Percentiles rank a stretch among this genome's conserved stretches.
Evolutionary conservation across 2,329 filamentous ascomycete species (phyloP).

Genomic region (Neobulgaria alba): DNA sequence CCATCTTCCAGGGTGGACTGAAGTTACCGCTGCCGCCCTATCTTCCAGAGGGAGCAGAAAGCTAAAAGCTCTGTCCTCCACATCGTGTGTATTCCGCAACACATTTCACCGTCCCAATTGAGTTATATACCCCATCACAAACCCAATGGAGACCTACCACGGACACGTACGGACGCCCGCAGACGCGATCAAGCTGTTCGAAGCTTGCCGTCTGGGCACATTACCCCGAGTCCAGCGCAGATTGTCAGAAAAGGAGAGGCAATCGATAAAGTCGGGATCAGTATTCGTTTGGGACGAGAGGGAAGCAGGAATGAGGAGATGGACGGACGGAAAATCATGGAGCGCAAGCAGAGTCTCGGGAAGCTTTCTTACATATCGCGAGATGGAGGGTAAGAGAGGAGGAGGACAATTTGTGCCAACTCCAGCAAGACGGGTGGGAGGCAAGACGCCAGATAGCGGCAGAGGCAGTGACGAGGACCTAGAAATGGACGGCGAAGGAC

Average conservation of each 20-base stretch:
- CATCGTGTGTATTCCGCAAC: background rate
- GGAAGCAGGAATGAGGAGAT: slow-evolving; percentile 94
- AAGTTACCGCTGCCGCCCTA: too few species aligned
- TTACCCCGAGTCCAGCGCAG: slow-evolving; percentile 87
- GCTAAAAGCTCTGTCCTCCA: too few species aligned
- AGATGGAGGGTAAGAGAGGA: slow-evolving; percentile 97
- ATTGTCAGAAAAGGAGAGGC: slow-evolving; percentile 95
- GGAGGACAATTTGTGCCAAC: slow-evolving; percentile 59
- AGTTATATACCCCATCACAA: slow-evolving; percentile 5
- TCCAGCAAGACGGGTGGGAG: slow-evolving; percentile 46
- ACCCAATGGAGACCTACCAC: slow-evolving; percentile 88
- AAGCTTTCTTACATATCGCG: slow-evolving; percentile 92
- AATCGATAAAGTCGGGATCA: slow-evolving; percentile 91
- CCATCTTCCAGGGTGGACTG: too few species aligned
- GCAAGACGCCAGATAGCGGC: slow-evolving; percentile 76
- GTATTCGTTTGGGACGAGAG: slow-evolving; percentile 99
- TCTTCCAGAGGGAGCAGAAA: too few species aligned
- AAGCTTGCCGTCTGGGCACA: slow-evolving; percentile 84
- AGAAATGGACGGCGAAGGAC: slow-evolving; percentile 59
- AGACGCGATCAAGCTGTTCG: slow-evolving; percentile 97
- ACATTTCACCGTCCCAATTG: slow-evolving; percentile 5
- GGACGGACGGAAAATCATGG: slow-evolving; percentile 99
- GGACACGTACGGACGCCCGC: slow-evolving; percentile 91
- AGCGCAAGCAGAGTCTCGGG: slow-evolving; percentile 95
- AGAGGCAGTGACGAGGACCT: slow-evolving; percentile 77